Evolutionary conservation across 768 basidiomycete genomes (phyloP).

Genomic region (Clitopilus passeckerianus): DNA sequence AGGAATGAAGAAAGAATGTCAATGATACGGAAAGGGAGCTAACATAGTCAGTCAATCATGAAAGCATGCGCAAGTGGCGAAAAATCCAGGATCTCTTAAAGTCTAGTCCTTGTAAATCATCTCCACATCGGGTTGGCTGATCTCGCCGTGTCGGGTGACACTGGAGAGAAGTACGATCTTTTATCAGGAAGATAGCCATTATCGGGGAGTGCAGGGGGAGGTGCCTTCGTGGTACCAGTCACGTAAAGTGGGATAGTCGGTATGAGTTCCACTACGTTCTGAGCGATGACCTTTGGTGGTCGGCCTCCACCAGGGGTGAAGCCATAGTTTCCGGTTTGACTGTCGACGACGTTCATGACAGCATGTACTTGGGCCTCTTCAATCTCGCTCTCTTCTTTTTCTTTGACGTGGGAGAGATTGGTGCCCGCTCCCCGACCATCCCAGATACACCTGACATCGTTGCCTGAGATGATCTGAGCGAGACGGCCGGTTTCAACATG

Average conservation of each 20-base stretch:
- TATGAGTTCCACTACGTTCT: conserved; percentile 75
- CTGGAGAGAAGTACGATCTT: conserved; percentile 11
- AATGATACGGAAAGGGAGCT: neutral
- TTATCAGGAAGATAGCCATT: conserved; percentile 1
- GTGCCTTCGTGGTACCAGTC: conserved; percentile 21
- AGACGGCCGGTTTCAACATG: conserved; percentile 80
- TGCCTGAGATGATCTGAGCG: conserved; percentile 80
- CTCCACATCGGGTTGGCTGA: neutral
- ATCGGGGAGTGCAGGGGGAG: neutral
- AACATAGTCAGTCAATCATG: neutral
- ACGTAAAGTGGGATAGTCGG: conserved; percentile 69
- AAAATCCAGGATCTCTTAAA: no score
- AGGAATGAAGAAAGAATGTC: neutral
- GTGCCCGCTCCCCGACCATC: conserved; percentile 66
- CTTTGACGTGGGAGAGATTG: conserved; percentile 64
- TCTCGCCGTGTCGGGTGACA: neutral
- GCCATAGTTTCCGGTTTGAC: conserved; percentile 11
- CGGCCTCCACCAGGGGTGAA: conserved; percentile 28
- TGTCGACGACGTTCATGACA: conserved; percentile 67
- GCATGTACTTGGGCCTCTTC: conserved; percentile 86
- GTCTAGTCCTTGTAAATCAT: neutral
- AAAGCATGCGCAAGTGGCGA: neutral
- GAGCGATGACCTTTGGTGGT: conserved; percentile 48
- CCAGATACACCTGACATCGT: conserved; percentile 86
- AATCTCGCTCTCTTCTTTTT: conserved; percentile 50